A percentile compares a stretch with the other conserved stretches of the same genome.
Evolutionary conservation across 148 eudicot genomes (phyloP).

Genomic region (Rhododendron simsii): DNA sequence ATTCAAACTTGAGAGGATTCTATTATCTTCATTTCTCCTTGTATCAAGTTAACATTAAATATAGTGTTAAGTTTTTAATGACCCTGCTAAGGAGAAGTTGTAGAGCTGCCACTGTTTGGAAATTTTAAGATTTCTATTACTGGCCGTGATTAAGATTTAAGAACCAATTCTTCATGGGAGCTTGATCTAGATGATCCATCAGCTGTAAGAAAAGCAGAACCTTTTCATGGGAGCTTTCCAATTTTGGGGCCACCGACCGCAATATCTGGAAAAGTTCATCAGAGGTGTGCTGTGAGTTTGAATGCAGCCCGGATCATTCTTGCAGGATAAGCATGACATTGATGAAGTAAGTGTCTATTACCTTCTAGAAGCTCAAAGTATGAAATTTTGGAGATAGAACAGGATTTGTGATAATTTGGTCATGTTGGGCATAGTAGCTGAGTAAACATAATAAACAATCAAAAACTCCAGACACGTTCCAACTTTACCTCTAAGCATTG

Average conservation of each 20-base stretch:
- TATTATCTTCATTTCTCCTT: not conserved
- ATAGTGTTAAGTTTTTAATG: not conserved
- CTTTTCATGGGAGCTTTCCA: constrained; percentile 85
- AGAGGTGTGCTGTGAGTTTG: constrained; percentile 87
- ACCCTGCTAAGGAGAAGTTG: not conserved
- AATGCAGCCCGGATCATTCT: constrained; percentile 94
- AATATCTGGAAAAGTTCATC: constrained; percentile 96
- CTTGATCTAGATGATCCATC: constrained; percentile 99
- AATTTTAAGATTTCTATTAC: not conserved
- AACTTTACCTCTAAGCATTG: not conserved
- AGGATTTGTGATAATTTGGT: not conserved
- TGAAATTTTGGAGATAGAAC: no score
- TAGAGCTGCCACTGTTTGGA: not conserved
- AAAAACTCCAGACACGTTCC: not conserved
- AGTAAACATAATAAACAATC: not conserved
- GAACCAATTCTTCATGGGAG: constrained; percentile 22
- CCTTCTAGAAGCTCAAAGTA: not conserved
- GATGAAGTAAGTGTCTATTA: constrained; percentile 63
- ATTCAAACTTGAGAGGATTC: not conserved
- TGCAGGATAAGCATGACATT: constrained; percentile 89
- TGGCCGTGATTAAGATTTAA: not conserved
- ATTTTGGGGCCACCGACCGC: constrained; percentile 89
- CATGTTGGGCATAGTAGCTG: not conserved
- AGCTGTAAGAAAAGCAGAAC: constrained; percentile 98
- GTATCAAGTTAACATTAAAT: not conserved